These are phyloP conservation scores for Nephelium lappaceum DNA, from an alignment of 345 rosid species.

Conservation along the genomic window DNA sequence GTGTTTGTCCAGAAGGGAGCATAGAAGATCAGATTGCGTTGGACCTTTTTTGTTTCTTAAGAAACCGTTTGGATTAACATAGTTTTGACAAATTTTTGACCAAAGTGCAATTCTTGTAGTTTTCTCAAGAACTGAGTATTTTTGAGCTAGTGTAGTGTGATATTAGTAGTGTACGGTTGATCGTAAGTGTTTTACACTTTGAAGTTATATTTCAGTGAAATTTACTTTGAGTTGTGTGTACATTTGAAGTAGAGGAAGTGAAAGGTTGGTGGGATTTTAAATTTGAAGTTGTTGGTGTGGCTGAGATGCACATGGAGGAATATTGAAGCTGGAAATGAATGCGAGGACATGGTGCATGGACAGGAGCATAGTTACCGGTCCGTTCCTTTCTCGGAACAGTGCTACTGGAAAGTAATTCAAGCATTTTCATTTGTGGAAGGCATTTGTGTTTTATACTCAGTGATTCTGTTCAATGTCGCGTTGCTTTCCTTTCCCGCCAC, in stretches of 20 bases:
- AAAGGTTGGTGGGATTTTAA: conserved; percentile 22
- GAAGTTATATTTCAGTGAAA: conserved; percentile 23
- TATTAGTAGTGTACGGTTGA: conserved; percentile 12
- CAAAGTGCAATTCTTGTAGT: conserved; percentile 14
- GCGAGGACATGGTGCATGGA: conserved; percentile 71
- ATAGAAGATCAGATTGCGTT: conserved; percentile 26
- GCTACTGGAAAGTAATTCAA: conserved; percentile 43
- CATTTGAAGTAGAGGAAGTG: conserved; percentile 19
- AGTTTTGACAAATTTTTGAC: conserved; percentile 24
- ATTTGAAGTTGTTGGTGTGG: conserved; percentile 21
- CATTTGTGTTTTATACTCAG: conserved; percentile 22
- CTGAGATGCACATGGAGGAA: conserved; percentile 31
- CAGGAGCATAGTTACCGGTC: conserved; percentile 52
- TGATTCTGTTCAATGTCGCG: conserved; percentile 85
- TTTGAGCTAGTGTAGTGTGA: conserved; percentile 22
- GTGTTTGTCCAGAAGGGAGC: conserved; percentile 27
- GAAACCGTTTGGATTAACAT: conserved; percentile 39
- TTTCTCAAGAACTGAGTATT: conserved; percentile 19
- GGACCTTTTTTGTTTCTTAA: conserved; percentile 35
- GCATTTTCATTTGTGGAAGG: conserved; percentile 33
- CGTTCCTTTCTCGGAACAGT: conserved; percentile 55
- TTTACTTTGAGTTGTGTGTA: conserved; percentile 20
- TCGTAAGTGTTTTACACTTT: conserved; percentile 18
- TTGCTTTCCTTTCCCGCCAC: conserved; percentile 98
- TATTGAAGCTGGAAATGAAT: conserved; percentile 53